These are phyloP conservation scores for Chondrostereum purpureum DNA, from an alignment of 1,284 basidiomycete genomes.

Conservation along the genomic window DNA sequence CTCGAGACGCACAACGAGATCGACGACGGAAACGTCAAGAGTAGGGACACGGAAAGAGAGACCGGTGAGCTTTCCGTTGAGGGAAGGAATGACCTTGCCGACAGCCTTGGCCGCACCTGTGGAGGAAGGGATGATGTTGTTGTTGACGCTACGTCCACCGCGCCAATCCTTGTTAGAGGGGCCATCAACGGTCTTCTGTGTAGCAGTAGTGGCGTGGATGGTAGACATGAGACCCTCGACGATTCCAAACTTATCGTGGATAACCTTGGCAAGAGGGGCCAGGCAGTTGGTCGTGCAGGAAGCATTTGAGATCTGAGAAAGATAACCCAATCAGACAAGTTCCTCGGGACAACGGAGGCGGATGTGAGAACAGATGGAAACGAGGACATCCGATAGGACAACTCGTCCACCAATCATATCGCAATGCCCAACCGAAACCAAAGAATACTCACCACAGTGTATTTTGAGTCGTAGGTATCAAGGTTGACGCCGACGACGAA, in stretches of 20 bases:
- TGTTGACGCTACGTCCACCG: slow-evolving; percentile 93
- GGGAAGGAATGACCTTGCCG: slow-evolving; percentile 95
- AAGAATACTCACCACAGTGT: slow-evolving; percentile 65
- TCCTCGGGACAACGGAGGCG: background rate
- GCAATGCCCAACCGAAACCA: slow-evolving; percentile 5
- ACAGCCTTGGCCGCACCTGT: slow-evolving; percentile 99
- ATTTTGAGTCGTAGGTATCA: slow-evolving; percentile 86
- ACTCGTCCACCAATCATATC: background rate
- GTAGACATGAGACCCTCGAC: slow-evolving; percentile 98
- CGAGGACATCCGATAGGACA: background rate
- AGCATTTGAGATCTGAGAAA: slow-evolving; percentile 89
- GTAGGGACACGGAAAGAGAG: slow-evolving; percentile 98
- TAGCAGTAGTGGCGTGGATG: slow-evolving; percentile 94
- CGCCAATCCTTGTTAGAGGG: slow-evolving; percentile 94
- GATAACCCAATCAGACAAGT: background rate
- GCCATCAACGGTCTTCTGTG: slow-evolving; percentile 99
- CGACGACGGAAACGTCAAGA: slow-evolving; percentile 96
- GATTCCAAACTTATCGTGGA: slow-evolving; percentile 95
- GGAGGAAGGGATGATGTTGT: slow-evolving; percentile 99
- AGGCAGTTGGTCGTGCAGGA: slow-evolving; percentile 99
- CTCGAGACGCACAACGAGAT: slow-evolving; percentile 92
- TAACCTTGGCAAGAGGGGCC: slow-evolving; percentile 96
- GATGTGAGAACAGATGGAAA: background rate
- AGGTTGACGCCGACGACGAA: slow-evolving; percentile 96
- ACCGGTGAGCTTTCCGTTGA: slow-evolving; percentile 98